These are phyloP conservation scores for Rugosomyces carneus DNA, from an alignment of 1,284 basidiomycete species.

Conservation along the genomic window DNA sequence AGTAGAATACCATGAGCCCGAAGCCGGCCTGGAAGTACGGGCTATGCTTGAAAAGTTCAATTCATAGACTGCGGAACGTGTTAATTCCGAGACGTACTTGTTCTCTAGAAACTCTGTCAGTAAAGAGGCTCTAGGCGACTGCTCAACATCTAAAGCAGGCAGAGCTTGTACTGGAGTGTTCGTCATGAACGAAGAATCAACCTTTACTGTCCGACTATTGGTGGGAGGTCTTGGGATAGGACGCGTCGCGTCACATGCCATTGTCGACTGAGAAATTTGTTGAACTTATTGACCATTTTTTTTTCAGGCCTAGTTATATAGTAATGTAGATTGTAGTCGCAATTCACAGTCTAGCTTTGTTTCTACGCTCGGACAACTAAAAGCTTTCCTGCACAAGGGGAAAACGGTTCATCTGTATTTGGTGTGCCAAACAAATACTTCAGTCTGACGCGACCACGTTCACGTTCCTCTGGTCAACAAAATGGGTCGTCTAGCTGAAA, in stretches of 20 bases:
- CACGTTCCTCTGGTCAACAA: slow-evolving; percentile 19
- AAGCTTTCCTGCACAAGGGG: no score
- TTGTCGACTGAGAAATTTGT: neutral
- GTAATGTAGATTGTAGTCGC: no score
- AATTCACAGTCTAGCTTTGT: no score
- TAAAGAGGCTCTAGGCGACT: slow-evolving; percentile 18
- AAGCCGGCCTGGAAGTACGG: slow-evolving; percentile 96
- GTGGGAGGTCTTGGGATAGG: neutral
- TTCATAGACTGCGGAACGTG: slow-evolving; percentile 8
- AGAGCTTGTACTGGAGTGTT: neutral
- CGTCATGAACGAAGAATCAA: slow-evolving; percentile 9
- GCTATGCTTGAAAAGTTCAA: slow-evolving; percentile 42
- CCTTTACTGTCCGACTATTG: neutral
- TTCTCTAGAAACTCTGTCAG: slow-evolving; percentile 34
- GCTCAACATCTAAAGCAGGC: slow-evolving; percentile 7
- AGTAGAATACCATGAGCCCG: slow-evolving; percentile 75
- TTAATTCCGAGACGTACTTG: slow-evolving; percentile 39
- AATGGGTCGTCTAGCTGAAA: slow-evolving; percentile 83
- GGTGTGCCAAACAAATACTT: slow-evolving; percentile 10
- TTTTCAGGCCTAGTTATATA: no score
- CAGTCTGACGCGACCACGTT: neutral
- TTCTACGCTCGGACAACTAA: no score
- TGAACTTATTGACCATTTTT: neutral
- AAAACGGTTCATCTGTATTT: neutral
- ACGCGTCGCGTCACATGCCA: neutral